Conservation (phyloP, 371 early-diverging fungal species). For the Cokeromyces recurvatus region DNA sequence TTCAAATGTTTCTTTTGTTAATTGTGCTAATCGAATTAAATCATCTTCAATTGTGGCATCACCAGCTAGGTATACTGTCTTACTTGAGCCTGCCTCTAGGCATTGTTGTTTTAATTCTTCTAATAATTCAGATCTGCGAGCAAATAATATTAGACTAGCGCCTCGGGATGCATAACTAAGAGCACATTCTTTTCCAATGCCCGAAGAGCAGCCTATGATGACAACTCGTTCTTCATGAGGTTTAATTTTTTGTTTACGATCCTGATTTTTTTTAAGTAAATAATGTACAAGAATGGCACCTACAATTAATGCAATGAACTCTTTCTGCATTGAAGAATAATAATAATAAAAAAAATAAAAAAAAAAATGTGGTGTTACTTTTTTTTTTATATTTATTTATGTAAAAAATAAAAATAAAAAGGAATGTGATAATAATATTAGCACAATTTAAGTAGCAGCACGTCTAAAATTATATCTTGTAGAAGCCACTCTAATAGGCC, state of each 20-base stretch:
- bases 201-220: constrained; percentile 78
- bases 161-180: constrained; percentile 69
- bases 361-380: too few species aligned
- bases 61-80: constrained; percentile 20
- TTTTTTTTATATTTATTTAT: too few species aligned
- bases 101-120: constrained; percentile 49
- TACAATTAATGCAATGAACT: background rate
- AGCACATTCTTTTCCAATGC: constrained; percentile 72
- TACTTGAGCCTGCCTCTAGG: constrained; percentile 16
- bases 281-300: constrained; percentile 5
- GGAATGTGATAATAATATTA: too few species aligned
- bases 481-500: background rate
- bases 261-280: background rate
- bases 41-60: constrained; percentile 31
- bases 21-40: constrained; percentile 14
- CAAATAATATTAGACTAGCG: constrained; percentile 64
- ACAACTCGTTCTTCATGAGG: constrained; percentile 55
- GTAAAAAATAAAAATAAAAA: too few species aligned
- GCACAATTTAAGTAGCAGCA: too few species aligned
- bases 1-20: constrained; percentile 20
- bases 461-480: constrained; percentile 3
- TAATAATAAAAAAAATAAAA: too few species aligned
- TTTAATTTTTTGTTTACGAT: constrained; percentile 10
- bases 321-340: constrained; percentile 15
- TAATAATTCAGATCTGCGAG: constrained; percentile 56